Percentiles rank a stretch among this genome's conserved stretches.
Evolutionary conservation across 148 eudicot species (phyloP).

Genomic region (Polygonum aviculare): DNA sequence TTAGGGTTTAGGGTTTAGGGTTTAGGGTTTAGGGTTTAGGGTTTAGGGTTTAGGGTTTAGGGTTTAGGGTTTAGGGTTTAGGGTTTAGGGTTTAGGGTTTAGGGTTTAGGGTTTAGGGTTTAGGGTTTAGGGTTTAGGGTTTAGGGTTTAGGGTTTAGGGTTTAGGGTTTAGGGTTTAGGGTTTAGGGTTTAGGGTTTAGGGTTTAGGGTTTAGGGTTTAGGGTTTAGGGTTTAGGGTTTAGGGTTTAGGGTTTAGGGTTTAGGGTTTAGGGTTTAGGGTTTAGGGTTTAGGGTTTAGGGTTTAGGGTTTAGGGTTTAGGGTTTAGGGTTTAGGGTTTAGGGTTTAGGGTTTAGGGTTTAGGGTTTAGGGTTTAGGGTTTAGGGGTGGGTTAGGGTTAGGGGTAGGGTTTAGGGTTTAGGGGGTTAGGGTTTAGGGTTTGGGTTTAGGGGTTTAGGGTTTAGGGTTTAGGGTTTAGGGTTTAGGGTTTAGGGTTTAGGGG

Average conservation of each 20-base stretch:
- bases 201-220: conserved; percentile 13
- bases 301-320: conserved; percentile 14
- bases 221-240: conserved; percentile 16
- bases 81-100: background rate
- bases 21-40: background rate
- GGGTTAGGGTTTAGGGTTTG: too few species aligned
- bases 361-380: background rate
- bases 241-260: conserved; percentile 15
- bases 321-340: conserved; percentile 2
- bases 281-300: conserved; percentile 12
- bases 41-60: background rate
- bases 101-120: conserved; percentile 8
- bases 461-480: background rate
- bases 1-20: background rate
- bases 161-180: conserved; percentile 8
- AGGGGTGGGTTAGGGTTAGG: too few species aligned
- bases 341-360: conserved; percentile 7
- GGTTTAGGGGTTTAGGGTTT: too few species aligned
- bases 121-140: conserved; percentile 4
- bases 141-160: conserved; percentile 16
- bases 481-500: background rate
- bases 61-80: background rate
- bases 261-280: conserved; percentile 12
- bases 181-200: too few species aligned
- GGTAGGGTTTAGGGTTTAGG: background rate